Evolutionary conservation across 2,329 filamentous ascomycete species (phyloP), one percentile per base, ranked within the genome.

Genomic region (Fusarium ambrosium): DNA sequence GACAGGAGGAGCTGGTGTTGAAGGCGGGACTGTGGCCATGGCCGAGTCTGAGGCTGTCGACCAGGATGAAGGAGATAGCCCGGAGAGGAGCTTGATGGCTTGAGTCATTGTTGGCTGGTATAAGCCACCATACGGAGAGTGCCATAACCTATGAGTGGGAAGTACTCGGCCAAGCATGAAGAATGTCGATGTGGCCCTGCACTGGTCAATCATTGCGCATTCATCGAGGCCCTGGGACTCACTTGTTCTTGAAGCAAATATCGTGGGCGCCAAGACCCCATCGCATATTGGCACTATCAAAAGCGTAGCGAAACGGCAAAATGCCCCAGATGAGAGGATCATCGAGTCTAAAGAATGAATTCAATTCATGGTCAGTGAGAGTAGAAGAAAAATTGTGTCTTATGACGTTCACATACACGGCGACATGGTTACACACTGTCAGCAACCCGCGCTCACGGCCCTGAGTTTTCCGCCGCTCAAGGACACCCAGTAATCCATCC

Each of bases 241-340:
- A 97, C 94, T 91, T 92, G 81, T 94, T 96, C 79, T 92, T 92
- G 83, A 97, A 99, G 85, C 95, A 98, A 70, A 99, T 95, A 83
- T 99, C 97, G 82, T 98, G 94, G 79, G 95, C 97, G 27, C 94
- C 97, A 64, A 99, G 89, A 11, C 92, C 91, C 95, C 95, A 98
- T 81, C 97, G 91, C 79, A 95, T 88, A 80, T 95, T 97, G 66
- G 89, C 87, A 22, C 93, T 90, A 69, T 92, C 90, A 79, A 93
- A 91, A 74, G 90, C 86, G 80, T 97, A 94, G 60, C 89, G 88
- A 55, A 94, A 82, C 1, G 97, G 97, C 5, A 99, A 86, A 39
- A 95, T 90, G 20, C 96, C 97, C 96, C 96, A 99, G 77, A 98
- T 92, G 68, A 98, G 85, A 29, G 97, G 97, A 85, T 99, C 97